Base-by-base conservation (phyloP, 805 yeast species). In the Sungouiozyma intestinalis region DNA sequence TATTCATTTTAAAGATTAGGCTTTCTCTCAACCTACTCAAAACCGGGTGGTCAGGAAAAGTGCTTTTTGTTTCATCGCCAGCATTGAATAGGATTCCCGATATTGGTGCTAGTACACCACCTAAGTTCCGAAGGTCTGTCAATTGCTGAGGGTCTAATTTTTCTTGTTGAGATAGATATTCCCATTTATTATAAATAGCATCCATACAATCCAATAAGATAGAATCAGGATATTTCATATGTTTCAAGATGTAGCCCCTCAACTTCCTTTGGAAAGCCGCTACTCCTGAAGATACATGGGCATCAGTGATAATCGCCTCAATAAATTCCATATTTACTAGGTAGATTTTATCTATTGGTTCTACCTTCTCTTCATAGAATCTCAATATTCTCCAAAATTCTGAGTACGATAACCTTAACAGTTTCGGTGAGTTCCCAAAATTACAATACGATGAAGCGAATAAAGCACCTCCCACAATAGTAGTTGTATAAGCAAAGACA, bases 221-320 rank as follows among this genome's bases (percentile, higher is more conserved):
- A 16, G 49, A 50, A 33, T 59, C 53, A 1, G 58, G 59, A 37
- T 36, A 39, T 15, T 40, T 50, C 33, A 54, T 46, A 44, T 45
- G 43, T 40, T 45, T 56, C 39, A 47, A 49, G 34, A 67, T 52
- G 42, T 60, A 64, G 35, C 62, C 72, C 55, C 81, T 69, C 43
- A 81, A 62, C 46, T 74, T 72, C 54, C 82, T 81, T 52, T 81
- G 86, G 31, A 81, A 67, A 0, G 92, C 85, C 16, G 81, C 79
- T 18, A 78, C 69, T 20, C 92, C 87, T 0, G 86, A 78, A 35
- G 81, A 74, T 1, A 79, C 72, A 21, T 66, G 63, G n/a, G 67
- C 72, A 45, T 79, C 86, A 3, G 71, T 57, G 2, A 73, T 59
- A 35, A 83, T 63, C 2, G 68, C 65, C 8, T 49, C 42, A 36